Base-by-base conservation (phyloP, 129 eudicot genomes). In the Chrysanthemum makinoi region DNA sequence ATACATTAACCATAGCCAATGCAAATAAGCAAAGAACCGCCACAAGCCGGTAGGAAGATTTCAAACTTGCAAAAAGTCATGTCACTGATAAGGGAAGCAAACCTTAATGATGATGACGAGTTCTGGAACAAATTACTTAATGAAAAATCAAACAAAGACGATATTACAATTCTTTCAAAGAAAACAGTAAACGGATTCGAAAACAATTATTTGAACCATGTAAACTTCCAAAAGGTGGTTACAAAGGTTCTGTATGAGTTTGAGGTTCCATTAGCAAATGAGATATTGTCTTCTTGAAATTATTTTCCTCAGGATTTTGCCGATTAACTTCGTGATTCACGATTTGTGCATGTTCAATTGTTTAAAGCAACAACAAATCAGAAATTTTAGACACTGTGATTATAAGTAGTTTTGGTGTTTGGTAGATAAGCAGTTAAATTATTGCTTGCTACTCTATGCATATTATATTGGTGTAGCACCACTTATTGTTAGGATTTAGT, bases 11-110 rank as follows among this genome's bases (percentile, higher is more conserved):
- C 13, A 51, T 88, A 8, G 95, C 99, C 67, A 90, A 95, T 72
- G 99, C 97, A 10, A 95, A 90, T 16, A 96, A 62, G 96, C 99
- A 64, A n/a, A n/a, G n/a, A n/a, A 95, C 99, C 16, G 99, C 99
- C 66, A 95, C 83, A 80, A 74, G 99, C 99, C 48, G 99, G 99
- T 47, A 86, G 99, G 65, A 94, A 90, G 0, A 96, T 94, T 50
- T 97, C 99, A 11, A 73, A 80, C 4, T 70, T 82, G 61, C 78
- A 75, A 47, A 80, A 86, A 68, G 95, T 88, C 43, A 18, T 69
- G 73, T 79, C 74, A 71, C 81, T 95, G 10, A 70, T 95, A 17
- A 84, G 20, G 75, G 85, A 73, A 73, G 78, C 84, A 52, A 77
- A 88, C 52, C 85, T 88, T 28, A 84, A 88, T 6, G 99, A 90